Base-by-base conservation (phyloP, 179 eudicot genomes). In the Camellia oleifera region DNA sequence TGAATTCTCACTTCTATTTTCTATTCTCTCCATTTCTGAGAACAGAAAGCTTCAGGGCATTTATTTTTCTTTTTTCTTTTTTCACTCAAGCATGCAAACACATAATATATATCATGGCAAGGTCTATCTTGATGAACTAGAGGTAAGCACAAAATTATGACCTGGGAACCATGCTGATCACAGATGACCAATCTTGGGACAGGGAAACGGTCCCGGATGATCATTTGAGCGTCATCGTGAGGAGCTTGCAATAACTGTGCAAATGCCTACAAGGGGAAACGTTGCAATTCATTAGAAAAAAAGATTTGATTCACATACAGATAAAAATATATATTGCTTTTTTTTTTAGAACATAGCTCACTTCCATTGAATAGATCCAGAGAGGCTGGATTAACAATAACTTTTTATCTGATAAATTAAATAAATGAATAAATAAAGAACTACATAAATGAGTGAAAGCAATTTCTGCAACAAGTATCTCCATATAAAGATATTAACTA, bases 91-190 rank as follows among this genome's bases (percentile, higher is more conserved):
- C 68, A 20, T 20, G 68, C 17, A 7, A 52, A 48, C 8, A 45
- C 75, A 20, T 7, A 70, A 1, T 0, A 13, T 23, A 15, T 26
- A 72, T 23, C 15, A 53, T 18, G 40, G 40, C 40, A 32, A 32
- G 40, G 40, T 32, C 40, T 48, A 72, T 69, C 17, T 2, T 23
- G 18, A 15, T 10, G 40, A 73, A 56, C 0, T 5, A 4, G 15
- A 32, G 7, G 20, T 23, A 58, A 32, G 40, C 10, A 14, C 18
- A 74, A 62, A 70, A 69, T 1, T 15, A 8, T 81, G 44, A 95
- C 99, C 99, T 95, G 99, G 69, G 99, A 95, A 69, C 99, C 99
- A 83, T 95, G 99, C 84, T 95, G 99, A 92, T 95, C 98, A 40
- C 99, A 95, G 9, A 95, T 91, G 56, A 95, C 99, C 81, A 95